A percentile compares a stretch with the other conserved stretches of the same genome.
Evolutionary conservation across 1,284 basidiomycete species (phyloP).

Genomic region (Earliella scabrosa): DNA sequence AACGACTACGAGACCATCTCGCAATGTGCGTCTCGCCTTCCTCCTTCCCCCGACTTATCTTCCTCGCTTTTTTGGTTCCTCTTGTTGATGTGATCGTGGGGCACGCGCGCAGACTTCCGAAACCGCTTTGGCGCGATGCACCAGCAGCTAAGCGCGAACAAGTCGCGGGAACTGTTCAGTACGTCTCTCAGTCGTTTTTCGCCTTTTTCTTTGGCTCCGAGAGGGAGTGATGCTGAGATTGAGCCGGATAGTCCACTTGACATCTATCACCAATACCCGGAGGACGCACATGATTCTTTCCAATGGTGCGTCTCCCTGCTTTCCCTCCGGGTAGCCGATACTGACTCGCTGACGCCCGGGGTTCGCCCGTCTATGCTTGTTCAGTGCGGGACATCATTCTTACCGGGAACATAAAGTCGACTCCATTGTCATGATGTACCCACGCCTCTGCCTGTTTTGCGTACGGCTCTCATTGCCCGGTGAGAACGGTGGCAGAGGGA

Average conservation of each 20-base stretch:
- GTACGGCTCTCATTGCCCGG: too few species aligned
- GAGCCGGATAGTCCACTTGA: constrained; percentile 63
- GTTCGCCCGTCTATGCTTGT: background rate
- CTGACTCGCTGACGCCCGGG: background rate
- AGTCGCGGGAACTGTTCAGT: constrained; percentile 73
- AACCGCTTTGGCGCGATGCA: constrained; percentile 74
- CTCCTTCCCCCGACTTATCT: background rate
- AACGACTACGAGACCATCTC: constrained; percentile 77
- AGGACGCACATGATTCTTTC: constrained; percentile 46
- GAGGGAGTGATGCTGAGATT: background rate
- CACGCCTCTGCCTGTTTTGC: too few species aligned
- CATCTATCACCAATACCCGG: constrained; percentile 71
- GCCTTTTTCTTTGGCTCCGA: background rate
- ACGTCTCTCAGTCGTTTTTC: constrained; percentile 31
- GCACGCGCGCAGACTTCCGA: constrained; percentile 58
- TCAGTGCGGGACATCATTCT: constrained; percentile 50
- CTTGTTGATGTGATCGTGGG: constrained; percentile 7
- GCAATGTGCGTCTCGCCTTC: constrained; percentile 56
- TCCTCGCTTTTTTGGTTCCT: background rate
- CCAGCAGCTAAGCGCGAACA: constrained; percentile 67
- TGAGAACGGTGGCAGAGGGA: too few species aligned
- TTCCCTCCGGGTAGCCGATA: background rate
- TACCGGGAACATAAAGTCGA: constrained; percentile 42
- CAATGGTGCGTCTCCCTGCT: constrained; percentile 37
- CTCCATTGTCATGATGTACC: constrained; percentile 33